Evolutionary conservation across 257 asterid species (phyloP).

Genomic region (Solanum paucissectum): DNA sequence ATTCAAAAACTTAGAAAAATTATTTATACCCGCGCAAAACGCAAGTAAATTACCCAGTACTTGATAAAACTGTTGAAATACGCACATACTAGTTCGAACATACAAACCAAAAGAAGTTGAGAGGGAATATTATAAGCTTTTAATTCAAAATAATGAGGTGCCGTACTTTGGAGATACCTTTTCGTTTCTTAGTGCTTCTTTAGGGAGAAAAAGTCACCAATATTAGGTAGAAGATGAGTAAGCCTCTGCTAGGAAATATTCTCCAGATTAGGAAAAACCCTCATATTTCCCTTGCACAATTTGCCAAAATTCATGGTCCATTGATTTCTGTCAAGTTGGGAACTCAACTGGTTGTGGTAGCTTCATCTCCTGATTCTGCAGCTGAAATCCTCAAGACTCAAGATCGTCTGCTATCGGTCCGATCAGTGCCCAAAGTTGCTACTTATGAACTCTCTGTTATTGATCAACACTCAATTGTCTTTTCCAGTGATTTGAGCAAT

Average conservation of each 20-base stretch:
- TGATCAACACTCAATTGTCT: constrained; percentile 10
- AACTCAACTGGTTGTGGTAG: constrained; percentile 20
- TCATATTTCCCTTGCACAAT: constrained; percentile 14
- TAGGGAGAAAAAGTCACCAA: no score
- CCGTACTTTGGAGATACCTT: no score
- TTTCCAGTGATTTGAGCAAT: constrained; percentile 13
- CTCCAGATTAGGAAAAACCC: neutral
- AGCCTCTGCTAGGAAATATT: constrained; percentile 16
- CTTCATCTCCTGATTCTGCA: constrained; percentile 36
- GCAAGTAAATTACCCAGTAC: no score
- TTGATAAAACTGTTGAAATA: no score
- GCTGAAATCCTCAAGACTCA: constrained; percentile 23
- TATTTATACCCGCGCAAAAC: no score
- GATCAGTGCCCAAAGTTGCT: constrained; percentile 13
- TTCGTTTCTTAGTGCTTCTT: no score
- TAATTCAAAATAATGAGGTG: no score
- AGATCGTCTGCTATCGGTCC: constrained; percentile 18
- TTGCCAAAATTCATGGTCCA: constrained; percentile 31
- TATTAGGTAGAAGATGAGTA: no score
- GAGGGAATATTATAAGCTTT: no score
- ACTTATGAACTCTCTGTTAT: constrained; percentile 2
- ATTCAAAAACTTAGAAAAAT: no score
- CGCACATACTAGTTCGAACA: no score
- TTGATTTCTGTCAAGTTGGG: constrained; percentile 25
- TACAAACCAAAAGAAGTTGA: no score